Conservation (phyloP, 1,284 basidiomycete species). For the Cystobasidium slooffiae region DNA sequence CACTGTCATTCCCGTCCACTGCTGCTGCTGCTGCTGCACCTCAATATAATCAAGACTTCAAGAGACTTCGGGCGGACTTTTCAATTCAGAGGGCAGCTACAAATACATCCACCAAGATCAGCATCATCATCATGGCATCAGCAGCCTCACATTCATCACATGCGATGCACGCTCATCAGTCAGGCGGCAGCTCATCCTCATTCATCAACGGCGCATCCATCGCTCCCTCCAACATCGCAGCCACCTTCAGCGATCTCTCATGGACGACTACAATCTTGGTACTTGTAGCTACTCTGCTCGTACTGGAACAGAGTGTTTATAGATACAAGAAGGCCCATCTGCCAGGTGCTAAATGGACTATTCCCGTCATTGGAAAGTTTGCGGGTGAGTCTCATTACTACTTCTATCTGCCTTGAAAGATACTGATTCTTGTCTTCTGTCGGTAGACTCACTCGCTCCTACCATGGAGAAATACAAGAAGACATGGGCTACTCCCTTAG, state of each 20-base stretch:
- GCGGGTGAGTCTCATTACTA: constrained; percentile 39
- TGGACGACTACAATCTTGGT: constrained; percentile 65
- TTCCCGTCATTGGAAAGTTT: constrained; percentile 91
- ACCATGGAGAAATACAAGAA: constrained; percentile 85
- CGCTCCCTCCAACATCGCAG: constrained; percentile 40
- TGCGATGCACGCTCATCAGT: constrained; percentile 12
- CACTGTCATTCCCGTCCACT: too few species aligned
- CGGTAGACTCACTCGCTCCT: constrained; percentile 75
- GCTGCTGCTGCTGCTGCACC: too few species aligned
- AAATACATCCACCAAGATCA: too few species aligned
- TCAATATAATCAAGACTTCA: too few species aligned
- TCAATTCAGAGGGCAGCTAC: too few species aligned
- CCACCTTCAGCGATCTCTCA: constrained; percentile 18
- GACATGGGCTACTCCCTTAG: constrained; percentile 72
- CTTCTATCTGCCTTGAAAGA: too few species aligned
- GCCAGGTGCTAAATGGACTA: constrained; percentile 86
- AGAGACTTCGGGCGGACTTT: too few species aligned
- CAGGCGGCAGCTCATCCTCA: background rate
- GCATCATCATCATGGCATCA: constrained; percentile 9
- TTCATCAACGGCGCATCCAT: constrained; percentile 12
- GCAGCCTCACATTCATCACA: constrained; percentile 20
- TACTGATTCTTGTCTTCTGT: too few species aligned
- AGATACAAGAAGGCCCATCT: constrained; percentile 72
- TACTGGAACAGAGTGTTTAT: constrained; percentile 81
- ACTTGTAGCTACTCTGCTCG: constrained; percentile 66